These are phyloP conservation scores for Wickerhamomyces strasburgensis DNA, from an alignment of 805 yeast genomes.

Conservation along the genomic window DNA sequence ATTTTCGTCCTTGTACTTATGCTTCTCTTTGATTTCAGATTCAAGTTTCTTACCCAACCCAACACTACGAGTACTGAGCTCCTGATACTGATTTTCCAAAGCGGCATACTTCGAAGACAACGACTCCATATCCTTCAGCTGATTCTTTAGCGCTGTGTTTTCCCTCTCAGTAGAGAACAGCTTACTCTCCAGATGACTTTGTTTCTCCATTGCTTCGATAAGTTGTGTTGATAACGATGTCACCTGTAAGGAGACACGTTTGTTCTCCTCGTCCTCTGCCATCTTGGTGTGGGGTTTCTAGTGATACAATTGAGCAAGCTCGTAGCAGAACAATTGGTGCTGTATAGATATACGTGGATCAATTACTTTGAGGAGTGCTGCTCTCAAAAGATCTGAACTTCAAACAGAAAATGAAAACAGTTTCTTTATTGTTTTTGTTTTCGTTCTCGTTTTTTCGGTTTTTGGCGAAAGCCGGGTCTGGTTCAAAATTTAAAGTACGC, in stretches of 20 bases:
- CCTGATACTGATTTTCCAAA: constrained; percentile 28
- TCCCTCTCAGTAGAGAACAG: constrained; percentile 36
- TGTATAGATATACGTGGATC: no score
- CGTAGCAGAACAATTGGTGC: no score
- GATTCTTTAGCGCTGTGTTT: constrained; percentile 26
- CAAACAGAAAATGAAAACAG: no score
- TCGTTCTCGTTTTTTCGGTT: no score
- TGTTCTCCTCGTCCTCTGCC: constrained; percentile 30
- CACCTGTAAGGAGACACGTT: constrained; percentile 49
- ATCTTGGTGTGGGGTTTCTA: neutral
- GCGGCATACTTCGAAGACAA: constrained; percentile 19
- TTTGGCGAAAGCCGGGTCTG: no score
- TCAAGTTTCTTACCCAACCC: constrained; percentile 29
- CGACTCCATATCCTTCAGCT: constrained; percentile 15
- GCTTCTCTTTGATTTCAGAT: constrained; percentile 32
- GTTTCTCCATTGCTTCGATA: constrained; percentile 55
- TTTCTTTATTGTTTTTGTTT: no score
- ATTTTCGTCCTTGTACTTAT: constrained; percentile 54
- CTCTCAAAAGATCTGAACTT: no score
- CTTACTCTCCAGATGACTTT: constrained; percentile 49
- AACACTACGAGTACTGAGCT: constrained; percentile 29
- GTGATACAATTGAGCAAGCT: no score
- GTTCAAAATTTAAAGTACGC: no score
- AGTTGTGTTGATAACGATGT: constrained; percentile 53
- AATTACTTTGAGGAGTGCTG: no score